Conservation (phyloP, 352 stramenopile species). For the Achlya hypogyna region DNA sequence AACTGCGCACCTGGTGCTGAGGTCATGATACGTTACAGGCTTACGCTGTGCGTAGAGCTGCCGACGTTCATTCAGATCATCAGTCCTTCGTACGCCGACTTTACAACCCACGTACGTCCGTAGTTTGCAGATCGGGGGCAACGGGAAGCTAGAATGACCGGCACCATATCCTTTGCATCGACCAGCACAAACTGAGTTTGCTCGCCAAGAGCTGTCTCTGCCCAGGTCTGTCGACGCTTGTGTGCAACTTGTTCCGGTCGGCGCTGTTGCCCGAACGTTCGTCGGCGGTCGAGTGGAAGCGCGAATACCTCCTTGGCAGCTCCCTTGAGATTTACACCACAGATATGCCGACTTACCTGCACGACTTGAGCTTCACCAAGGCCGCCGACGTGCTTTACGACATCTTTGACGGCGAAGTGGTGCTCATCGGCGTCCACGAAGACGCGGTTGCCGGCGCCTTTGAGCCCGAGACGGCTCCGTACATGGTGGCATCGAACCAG, state of each 20-base stretch:
- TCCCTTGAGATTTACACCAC: conserved; percentile 53
- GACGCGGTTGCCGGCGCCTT: not conserved
- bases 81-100: conserved; percentile 40
- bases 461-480: no score
- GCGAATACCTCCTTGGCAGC: conserved; percentile 45
- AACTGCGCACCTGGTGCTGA: conserved; percentile 37
- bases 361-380: conserved; percentile 44
- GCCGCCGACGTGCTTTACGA: conserved; percentile 43
- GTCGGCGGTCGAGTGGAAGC: conserved; percentile 27
- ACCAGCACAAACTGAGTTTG: conserved; percentile 55
- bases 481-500: no score
- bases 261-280: conserved; percentile 25
- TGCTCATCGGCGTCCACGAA: conserved; percentile 42
- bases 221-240: conserved; percentile 43
- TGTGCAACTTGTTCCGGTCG: conserved; percentile 55
- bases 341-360: conserved; percentile 31
- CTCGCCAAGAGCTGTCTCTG: conserved; percentile 56
- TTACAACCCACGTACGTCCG: conserved; percentile 35
- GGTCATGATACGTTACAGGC: not conserved
- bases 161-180: conserved; percentile 49
- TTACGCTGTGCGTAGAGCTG: conserved; percentile 21
- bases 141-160: conserved; percentile 21
- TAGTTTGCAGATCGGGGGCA: not conserved
- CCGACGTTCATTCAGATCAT: conserved; percentile 55
- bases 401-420: conserved; percentile 46